phyloP scores from a whole-genome alignment of 495 filamentous ascomycete genomes.

The Elaphomyces granulatus region DNA sequence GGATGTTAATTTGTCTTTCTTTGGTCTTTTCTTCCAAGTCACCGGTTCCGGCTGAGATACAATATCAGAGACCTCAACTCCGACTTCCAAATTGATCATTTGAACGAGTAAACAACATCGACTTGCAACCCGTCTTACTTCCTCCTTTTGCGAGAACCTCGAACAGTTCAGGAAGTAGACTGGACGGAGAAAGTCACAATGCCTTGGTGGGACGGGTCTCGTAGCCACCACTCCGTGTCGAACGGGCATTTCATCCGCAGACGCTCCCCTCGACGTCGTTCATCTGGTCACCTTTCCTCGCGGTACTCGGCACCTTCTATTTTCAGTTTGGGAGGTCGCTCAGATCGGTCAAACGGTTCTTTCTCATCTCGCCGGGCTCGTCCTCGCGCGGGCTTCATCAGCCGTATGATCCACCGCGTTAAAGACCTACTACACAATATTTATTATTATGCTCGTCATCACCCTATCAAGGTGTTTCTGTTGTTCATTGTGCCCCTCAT shows the following conservation, averaged over 20 bases:
- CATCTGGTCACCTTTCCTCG: conserved; percentile 25
- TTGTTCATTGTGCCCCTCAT: conserved; percentile 73
- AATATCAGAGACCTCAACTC: no score
- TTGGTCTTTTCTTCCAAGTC: no score
- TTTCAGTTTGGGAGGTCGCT: conserved; percentile 33
- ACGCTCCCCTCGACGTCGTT: conserved; percentile 22
- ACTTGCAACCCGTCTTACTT: no score
- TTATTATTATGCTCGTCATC: conserved; percentile 54
- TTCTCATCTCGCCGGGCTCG: conserved; percentile 45
- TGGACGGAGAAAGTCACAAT: conserved; percentile 18
- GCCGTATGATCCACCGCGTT: conserved; percentile 52
- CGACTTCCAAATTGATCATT: no score
- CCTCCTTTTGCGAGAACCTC: no score
- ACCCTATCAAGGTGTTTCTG: conserved; percentile 75
- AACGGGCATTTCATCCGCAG: conserved; percentile 17
- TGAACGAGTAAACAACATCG: no score
- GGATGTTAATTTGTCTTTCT: no score
- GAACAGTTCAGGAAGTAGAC: no score
- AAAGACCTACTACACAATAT: conserved; percentile 61
- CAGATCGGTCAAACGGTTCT: conserved; percentile 29
- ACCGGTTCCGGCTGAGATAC: no score
- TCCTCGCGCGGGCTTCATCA: conserved; percentile 61
- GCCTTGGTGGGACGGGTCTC: conserved; percentile 37
- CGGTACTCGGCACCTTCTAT: conserved; percentile 36
- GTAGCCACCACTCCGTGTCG: conserved; percentile 16